Base-by-base conservation (phyloP, 495 filamentous ascomycete species). In the Penicillium psychrofluorescens region DNA sequence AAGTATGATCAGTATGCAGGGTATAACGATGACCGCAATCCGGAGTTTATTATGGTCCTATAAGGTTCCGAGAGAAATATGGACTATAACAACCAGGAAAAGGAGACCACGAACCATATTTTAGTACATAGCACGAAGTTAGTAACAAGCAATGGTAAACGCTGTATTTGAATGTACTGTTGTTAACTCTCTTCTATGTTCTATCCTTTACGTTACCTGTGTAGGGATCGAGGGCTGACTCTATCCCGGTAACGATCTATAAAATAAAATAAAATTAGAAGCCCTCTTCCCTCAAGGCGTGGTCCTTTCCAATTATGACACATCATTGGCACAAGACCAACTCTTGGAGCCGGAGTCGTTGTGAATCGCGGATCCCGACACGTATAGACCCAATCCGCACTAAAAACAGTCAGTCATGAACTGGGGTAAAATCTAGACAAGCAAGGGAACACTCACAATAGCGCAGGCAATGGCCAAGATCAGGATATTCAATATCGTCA, bases 21-120 rank as follows among this genome's bases (percentile, higher is more conserved):
- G 4, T 79, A 60, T 42, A 76, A 75, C 2, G 83, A 86, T 53
- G 83, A 86, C 46, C 72, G 83, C 35, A 78, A 86, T 44, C 83
- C 83, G 1, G 61, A 66, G 4, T 86, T 86, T 49, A 77, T 65
- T 53, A 67, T 84, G 63, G 66, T 86, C 29, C 51, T 85, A 38
- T 85, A 62, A 64, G 22, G 14, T 7, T 6, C n/a, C 1, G 38
- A 34, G 32, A 34, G n/a, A 11, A 34, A 10, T 7, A 34, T 0
- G 32, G 6, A 34, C 32, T 34, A 12, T 34, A 3, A 34, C 9
- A 7, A 22, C 22, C 4, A 22, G 22, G 22, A 22, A 6, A 22
- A 22, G 22, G 22, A 6, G 22, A 22, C 22, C 4, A 6, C 4
- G 22, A 22, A 22, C 22, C 6, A 22, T 22, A 6, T 22, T 22